Evolutionary conservation across 345 rosid genomes (phyloP), one percentile per base, ranked within the genome.

Genomic region (Trapa bicornis): DNA sequence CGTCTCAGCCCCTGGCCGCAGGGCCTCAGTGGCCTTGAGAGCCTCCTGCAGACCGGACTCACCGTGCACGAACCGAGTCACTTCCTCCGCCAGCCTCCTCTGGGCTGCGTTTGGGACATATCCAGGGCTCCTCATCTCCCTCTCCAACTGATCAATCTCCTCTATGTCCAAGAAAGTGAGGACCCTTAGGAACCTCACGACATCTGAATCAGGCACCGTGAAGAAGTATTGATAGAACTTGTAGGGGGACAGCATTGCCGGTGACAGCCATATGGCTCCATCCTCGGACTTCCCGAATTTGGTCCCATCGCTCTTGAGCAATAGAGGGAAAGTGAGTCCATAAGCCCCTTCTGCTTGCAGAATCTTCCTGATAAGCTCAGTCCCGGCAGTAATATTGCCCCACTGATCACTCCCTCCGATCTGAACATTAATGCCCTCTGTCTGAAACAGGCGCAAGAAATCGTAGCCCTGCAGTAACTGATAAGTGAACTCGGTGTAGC

Each of bases 391-490:
- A 17, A 93, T 88, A 72, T 93, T 93, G 0, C 98, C 98, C 98
- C 98, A 93, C 47, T 90, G 97, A 72, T 90, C 98, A 83, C 98
- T 93, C 14, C 98, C 98, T 22, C 98, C 98, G 69, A 93, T 90
- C 71, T 93, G 96, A 71, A 88, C 96, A 82, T 76, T 90, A 64
- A 93, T 78, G 68, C 91, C 86, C 80, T 86, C 75, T 60, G 87
- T 85, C 77, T 82, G 70, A 72, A 87, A 86, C 82, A 93, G 70
- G 72, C 83, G 65, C 36, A 88, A 68, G 71, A 90, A 88, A 71
- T 94, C 99, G 71, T 86, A 90, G 11, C 96, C 99, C 77, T 94
- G 99, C 71, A 94, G 67, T 53, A 93, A 79, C 89, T 90, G 98
- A 72, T 90, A 94, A 41, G 84, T 90, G 72, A 94, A 87, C 74